These are phyloP conservation scores for Penicillium argentinense DNA, from an alignment of 495 filamentous ascomycete species.

Conservation along the genomic window DNA sequence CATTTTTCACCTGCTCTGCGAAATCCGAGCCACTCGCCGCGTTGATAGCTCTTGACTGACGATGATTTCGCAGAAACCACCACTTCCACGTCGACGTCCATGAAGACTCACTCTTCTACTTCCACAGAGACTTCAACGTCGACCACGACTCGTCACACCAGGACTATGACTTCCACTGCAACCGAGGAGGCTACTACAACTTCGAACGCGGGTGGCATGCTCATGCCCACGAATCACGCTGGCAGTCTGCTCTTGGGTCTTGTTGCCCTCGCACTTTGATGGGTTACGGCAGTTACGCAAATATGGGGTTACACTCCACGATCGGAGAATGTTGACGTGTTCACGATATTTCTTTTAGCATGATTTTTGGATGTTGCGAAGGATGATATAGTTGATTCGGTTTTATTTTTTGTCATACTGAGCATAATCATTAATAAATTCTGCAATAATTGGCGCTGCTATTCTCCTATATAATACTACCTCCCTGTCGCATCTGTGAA, in stretches of 20 bases:
- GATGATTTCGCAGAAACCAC: background rate
- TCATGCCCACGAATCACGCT: constrained; percentile 30
- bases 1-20: background rate
- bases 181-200: constrained; percentile 15
- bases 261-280: constrained; percentile 20
- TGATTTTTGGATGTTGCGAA: background rate
- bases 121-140: constrained; percentile 14
- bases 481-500: too few species aligned
- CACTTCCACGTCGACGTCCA: background rate
- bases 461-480: background rate
- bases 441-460: background rate
- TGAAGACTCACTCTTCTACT: constrained; percentile 8
- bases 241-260: constrained; percentile 28
- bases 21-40: background rate
- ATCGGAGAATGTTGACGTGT: background rate
- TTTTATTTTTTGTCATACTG: background rate
- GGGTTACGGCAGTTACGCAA: background rate
- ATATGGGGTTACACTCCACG: background rate
- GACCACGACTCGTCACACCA: constrained; percentile 15
- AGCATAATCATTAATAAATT: background rate
- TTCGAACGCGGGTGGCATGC: constrained; percentile 19
- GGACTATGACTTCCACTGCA: constrained; percentile 16
- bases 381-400: constrained; percentile 4
- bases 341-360: background rate
- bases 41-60: background rate